Conservation (phyloP, 192 early-diverging fungal species). For the Coemansia furcata region DNA sequence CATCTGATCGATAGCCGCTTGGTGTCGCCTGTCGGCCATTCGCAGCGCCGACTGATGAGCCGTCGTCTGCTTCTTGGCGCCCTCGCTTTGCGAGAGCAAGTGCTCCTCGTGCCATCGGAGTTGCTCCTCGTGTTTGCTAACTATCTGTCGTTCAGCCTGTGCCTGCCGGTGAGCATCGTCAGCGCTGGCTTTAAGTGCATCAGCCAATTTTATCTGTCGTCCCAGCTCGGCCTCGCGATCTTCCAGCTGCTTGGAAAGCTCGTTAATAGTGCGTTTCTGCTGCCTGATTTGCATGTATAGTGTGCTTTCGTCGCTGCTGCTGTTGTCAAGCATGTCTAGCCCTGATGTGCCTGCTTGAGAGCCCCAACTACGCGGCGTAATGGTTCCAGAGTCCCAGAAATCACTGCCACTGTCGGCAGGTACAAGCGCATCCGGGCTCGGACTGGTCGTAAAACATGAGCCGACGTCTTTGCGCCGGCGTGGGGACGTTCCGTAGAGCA, state of each 20-base stretch:
- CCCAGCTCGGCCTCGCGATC: conserved; percentile 22
- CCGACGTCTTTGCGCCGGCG: conserved; percentile 17
- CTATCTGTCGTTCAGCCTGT: conserved; percentile 3
- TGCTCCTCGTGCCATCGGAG: conserved; percentile 26
- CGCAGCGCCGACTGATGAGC: conserved; percentile 17
- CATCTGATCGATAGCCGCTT: conserved; percentile 10
- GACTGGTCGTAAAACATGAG: neutral
- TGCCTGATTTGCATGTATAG: conserved; percentile 24
- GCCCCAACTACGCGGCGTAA: conserved; percentile 15
- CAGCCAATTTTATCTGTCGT: conserved; percentile 7
- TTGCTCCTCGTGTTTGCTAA: conserved; percentile 8
- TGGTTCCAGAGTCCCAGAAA: conserved; percentile 26
- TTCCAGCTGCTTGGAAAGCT: conserved; percentile 28
- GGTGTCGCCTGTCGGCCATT: conserved; percentile 17
- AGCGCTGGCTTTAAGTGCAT: conserved; percentile 9
- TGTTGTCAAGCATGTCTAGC: neutral
- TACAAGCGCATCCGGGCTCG: neutral
- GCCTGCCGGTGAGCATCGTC: conserved; percentile 20
- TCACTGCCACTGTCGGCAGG: conserved; percentile 1
- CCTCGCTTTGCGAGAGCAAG: conserved; percentile 14
- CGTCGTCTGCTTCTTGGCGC: neutral
- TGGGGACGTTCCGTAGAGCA: conserved; percentile 19
- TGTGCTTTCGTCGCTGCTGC: conserved; percentile 10
- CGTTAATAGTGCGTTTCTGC: conserved; percentile 27
- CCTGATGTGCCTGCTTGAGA: conserved; percentile 4